Conservation (phyloP, 1,284 basidiomycete genomes). For the Singerocomus inundabilis region DNA sequence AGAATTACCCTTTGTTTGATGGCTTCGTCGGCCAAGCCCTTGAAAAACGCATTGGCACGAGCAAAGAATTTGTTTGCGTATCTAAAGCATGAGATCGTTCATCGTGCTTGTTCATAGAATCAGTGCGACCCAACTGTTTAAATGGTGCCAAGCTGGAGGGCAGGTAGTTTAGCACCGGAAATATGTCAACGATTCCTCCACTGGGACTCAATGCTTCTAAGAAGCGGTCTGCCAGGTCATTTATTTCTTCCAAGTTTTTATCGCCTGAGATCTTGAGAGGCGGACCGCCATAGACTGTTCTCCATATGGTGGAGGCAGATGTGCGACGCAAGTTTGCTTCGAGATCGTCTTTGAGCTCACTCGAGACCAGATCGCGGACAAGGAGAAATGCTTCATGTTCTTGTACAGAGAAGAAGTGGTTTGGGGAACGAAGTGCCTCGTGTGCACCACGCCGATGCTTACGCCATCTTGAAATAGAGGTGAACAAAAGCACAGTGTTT, state of each 20-base stretch:
- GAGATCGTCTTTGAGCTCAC: conserved; percentile 2
- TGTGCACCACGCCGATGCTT: conserved; percentile 9
- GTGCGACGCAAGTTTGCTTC: conserved; percentile 9
- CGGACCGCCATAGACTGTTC: conserved; percentile 8
- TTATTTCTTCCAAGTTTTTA: conserved; percentile 5
- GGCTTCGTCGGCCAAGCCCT: conserved; percentile 4
- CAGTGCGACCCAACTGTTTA: conserved; percentile 7
- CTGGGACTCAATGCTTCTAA: conserved; percentile 5
- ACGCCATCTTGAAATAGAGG: background rate
- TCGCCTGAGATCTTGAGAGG: conserved; percentile 4
- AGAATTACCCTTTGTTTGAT: conserved; percentile 3
- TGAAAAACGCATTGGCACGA: conserved; percentile 7
- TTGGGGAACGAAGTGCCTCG: conserved; percentile 2
- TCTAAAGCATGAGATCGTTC: background rate
- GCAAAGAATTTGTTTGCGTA: conserved; percentile 10
- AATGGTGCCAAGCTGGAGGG: conserved; percentile 7
- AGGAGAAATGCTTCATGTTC: conserved; percentile 12
- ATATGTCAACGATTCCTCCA: conserved; percentile 5
- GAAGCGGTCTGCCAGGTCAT: conserved; percentile 1
- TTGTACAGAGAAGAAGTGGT: conserved; percentile 5
- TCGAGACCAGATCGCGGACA: conserved; percentile 4
- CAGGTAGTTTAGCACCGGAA: conserved; percentile 7
- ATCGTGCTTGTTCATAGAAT: background rate
- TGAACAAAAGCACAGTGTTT: background rate
- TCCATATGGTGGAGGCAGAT: conserved; percentile 9